Conservation (phyloP, 306 rosid species). For the Acacia confusa region DNA sequence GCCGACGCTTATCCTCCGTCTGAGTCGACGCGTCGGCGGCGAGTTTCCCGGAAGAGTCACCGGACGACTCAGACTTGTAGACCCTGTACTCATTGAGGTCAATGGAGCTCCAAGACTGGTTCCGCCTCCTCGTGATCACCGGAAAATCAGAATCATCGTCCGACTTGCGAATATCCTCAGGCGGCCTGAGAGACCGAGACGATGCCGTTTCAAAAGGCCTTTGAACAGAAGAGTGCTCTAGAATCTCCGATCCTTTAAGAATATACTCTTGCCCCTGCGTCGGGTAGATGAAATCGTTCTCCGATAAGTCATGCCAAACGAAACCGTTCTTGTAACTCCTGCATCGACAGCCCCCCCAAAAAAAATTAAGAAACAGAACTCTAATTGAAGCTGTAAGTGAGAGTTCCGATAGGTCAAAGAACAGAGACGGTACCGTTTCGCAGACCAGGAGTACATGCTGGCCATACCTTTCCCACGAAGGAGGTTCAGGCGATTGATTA, state of each 20-base stretch:
- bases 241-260: conserved; percentile 89
- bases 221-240: conserved; percentile 38
- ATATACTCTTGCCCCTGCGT: conserved; percentile 89
- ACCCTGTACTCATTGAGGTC: conserved; percentile 87
- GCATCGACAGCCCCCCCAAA: background rate
- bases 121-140: conserved; percentile 53
- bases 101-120: conserved; percentile 91
- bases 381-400: background rate
- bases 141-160: conserved; percentile 63
- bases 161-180: conserved; percentile 41
- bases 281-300: conserved; percentile 85
- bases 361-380: background rate
- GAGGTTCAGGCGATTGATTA: conserved; percentile 67
- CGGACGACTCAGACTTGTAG: conserved; percentile 73
- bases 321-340: conserved; percentile 91
- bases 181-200: conserved; percentile 53
- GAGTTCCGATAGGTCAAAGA: background rate
- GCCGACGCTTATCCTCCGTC: conserved; percentile 78
- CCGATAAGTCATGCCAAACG: conserved; percentile 94
- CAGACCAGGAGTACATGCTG: conserved; percentile 85
- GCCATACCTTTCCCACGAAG: conserved; percentile 90
- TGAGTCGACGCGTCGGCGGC: conserved; percentile 93
- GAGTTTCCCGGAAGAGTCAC: conserved; percentile 62
- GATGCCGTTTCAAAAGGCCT: conserved; percentile 45
- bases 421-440: conserved; percentile 61